These are phyloP conservation scores for Albizia julibrissin DNA, from an alignment of 306 rosid species.

Conservation along the genomic window DNA sequence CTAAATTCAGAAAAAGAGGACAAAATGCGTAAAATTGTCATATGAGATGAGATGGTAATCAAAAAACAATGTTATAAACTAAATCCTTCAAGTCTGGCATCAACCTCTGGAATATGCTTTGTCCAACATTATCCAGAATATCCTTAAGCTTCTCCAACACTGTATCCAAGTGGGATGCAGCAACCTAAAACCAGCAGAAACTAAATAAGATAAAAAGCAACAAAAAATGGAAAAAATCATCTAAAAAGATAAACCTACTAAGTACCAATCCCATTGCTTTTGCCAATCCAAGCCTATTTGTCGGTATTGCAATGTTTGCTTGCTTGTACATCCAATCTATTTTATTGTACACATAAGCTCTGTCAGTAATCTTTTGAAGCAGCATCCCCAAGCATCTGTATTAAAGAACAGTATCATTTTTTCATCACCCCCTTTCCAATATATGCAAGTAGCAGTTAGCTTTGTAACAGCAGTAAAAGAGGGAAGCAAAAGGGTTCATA, in stretches of 20 bases:
- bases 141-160: slow-evolving; percentile 94
- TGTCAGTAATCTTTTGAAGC: slow-evolving; percentile 89
- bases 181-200: slow-evolving; percentile 63
- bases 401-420: slow-evolving; percentile 25
- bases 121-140: slow-evolving; percentile 90
- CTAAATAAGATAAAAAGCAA: slow-evolving; percentile 33
- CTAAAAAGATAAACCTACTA: slow-evolving; percentile 20
- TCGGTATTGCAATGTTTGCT: slow-evolving; percentile 76
- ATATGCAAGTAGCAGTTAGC: slow-evolving; percentile 17
- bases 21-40: not conserved
- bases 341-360: slow-evolving; percentile 75
- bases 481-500: not conserved
- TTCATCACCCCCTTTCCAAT: slow-evolving; percentile 27
- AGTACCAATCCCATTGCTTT: slow-evolving; percentile 98
- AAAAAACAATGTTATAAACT: slow-evolving; percentile 29
- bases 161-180: slow-evolving; percentile 98
- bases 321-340: slow-evolving; percentile 93
- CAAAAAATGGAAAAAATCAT: slow-evolving; percentile 33
- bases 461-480: not conserved
- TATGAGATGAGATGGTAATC: slow-evolving; percentile 8
- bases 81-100: slow-evolving; percentile 37
- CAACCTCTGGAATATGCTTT: slow-evolving; percentile 81
- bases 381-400: slow-evolving; percentile 92
- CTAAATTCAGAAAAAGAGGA: not conserved
- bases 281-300: slow-evolving; percentile 93